phyloP scores from a whole-genome alignment of 441 rosid species.

The Aleurites moluccanus region DNA sequence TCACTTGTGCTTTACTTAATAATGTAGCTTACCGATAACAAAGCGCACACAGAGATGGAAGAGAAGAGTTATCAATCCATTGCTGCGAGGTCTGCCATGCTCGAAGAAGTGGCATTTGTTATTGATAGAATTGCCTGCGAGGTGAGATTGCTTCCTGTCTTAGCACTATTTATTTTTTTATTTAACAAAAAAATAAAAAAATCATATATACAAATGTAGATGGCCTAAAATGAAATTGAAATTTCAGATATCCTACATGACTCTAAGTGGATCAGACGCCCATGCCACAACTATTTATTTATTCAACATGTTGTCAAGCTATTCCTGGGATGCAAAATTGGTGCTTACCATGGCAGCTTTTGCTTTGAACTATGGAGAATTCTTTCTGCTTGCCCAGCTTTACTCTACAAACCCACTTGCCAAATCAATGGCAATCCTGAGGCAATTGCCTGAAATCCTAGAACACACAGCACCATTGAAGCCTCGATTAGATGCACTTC shows the following conservation, averaged over 20 bases:
- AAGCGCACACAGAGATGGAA: constrained; percentile 39
- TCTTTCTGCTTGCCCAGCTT: constrained; percentile 91
- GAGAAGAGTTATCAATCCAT: constrained; percentile 47
- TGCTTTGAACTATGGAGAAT: constrained; percentile 89
- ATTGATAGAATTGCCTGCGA: constrained; percentile 80
- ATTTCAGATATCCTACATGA: constrained; percentile 65
- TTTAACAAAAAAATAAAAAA: no score
- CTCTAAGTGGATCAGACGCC: constrained; percentile 68
- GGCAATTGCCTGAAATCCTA: constrained; percentile 63
- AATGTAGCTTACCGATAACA: constrained; percentile 26
- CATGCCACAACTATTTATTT: constrained; percentile 68
- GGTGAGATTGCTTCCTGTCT: constrained; percentile 34
- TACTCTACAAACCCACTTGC: constrained; percentile 80
- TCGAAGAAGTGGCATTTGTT: constrained; percentile 55
- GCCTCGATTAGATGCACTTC: constrained; percentile 45
- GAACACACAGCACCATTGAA: constrained; percentile 52
- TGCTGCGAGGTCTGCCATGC: constrained; percentile 35
- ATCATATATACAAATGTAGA: background rate
- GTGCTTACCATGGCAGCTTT: constrained; percentile 85
- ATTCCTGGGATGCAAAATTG: constrained; percentile 86
- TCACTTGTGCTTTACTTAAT: background rate
- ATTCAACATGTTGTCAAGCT: constrained; percentile 61
- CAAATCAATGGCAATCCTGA: constrained; percentile 81
- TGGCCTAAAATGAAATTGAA: background rate
- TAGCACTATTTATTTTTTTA: background rate